These are phyloP conservation scores for Talaromyces verruculosus DNA, from an alignment of 2,329 filamentous ascomycete genomes.

Conservation along the genomic window DNA sequence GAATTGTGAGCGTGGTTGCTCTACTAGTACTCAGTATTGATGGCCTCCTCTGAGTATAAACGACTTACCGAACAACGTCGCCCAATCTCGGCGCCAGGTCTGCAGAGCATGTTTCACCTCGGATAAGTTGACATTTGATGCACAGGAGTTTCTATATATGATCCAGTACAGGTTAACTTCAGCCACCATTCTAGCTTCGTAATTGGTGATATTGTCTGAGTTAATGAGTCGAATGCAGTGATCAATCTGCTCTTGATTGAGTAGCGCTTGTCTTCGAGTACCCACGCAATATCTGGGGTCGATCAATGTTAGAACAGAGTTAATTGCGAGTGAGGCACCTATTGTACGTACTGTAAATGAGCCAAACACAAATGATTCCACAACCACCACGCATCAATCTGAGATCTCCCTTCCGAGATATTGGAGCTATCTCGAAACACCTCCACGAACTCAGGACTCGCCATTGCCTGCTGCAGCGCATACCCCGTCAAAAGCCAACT, in stretches of 20 bases:
- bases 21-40: slow-evolving; percentile 24
- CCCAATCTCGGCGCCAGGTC: slow-evolving; percentile 44
- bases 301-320: neutral
- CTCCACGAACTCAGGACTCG: slow-evolving; percentile 38
- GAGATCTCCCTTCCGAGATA: slow-evolving; percentile 23
- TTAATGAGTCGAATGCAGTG: slow-evolving; percentile 40
- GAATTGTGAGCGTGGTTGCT: slow-evolving; percentile 48
- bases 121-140: slow-evolving; percentile 33
- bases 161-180: slow-evolving; percentile 50
- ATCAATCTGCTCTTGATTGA: slow-evolving; percentile 41
- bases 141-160: slow-evolving; percentile 42
- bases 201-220: slow-evolving; percentile 44
- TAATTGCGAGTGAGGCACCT: neutral
- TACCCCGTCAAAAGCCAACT: slow-evolving; percentile 49
- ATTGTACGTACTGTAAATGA: slow-evolving; percentile 38
- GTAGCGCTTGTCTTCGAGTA: slow-evolving; percentile 41
- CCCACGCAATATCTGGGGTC: slow-evolving; percentile 42
- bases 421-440: slow-evolving; percentile 10
- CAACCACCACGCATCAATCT: slow-evolving; percentile 37
- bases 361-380: slow-evolving; percentile 50
- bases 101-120: slow-evolving; percentile 38
- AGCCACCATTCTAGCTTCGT: slow-evolving; percentile 49
- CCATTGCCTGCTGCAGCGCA: slow-evolving; percentile 44
- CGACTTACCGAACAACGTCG: slow-evolving; percentile 38
- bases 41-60: too few species aligned